These are phyloP conservation scores for Annona squamosa DNA, from an alignment of 164 flowering plant genomes.

Conservation along the genomic window DNA sequence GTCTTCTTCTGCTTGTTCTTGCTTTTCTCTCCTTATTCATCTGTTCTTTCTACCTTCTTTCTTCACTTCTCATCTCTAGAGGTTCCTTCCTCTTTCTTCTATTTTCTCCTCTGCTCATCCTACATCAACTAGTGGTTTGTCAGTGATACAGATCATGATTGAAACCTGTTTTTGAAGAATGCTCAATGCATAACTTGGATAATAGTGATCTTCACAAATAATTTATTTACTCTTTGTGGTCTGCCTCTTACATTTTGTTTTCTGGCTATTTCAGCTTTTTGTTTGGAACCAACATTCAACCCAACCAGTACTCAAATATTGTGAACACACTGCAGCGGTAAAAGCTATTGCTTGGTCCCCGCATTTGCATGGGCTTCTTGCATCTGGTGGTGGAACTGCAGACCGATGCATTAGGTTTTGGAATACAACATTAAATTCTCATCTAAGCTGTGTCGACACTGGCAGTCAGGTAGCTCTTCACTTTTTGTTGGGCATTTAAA, in stretches of 20 bases:
- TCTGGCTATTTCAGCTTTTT: conserved; percentile 53
- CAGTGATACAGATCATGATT: neutral
- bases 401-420: conserved; percentile 95
- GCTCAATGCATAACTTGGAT: neutral
- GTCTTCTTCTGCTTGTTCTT: no score
- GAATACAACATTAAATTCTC: conserved; percentile 88
- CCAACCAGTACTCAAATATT: conserved; percentile 78
- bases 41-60: no score
- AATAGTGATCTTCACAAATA: neutral
- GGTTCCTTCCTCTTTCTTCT: no score
- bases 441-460: conserved; percentile 86
- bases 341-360: conserved; percentile 99
- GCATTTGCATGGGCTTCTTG: conserved; percentile 91
- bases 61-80: no score
- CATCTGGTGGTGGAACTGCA: conserved; percentile 98
- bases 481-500: neutral
- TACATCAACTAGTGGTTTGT: neutral
- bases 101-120: no score
- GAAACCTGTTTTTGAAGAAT: neutral
- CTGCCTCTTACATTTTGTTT: neutral
- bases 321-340: conserved; percentile 97
- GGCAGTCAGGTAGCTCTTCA: conserved; percentile 77
- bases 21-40: no score
- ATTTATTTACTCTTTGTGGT: neutral
- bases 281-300: conserved; percentile 96